Evolutionary conservation across 371 early-diverging fungal species (phyloP), one percentile per base, ranked within the genome.

Genomic region (Rhizopus stolonifer): DNA sequence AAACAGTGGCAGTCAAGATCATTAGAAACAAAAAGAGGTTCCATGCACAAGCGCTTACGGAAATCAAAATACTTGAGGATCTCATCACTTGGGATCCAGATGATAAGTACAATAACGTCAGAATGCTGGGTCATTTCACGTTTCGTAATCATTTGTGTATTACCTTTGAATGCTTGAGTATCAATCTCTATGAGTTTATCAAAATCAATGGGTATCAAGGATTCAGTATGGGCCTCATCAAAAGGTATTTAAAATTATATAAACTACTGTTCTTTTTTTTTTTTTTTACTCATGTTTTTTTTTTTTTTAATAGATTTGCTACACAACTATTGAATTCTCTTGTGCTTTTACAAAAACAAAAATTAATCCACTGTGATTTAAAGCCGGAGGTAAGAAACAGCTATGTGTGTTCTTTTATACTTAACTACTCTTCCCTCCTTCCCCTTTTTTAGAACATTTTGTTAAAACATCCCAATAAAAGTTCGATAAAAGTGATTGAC

Each of bases 71-170:
- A 21, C 68, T 93, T 25, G 84, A 87, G 34, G 68, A 78, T 32
- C 57, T 92, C 33, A 68, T 74, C 29, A 50, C 67, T 54, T 76
- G 76, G 76, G 93, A 92, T 54, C 74, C 83, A 0, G 76, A 84
- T 22, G 83, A 85, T 52, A 64, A 67, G 25, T 74, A 83, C 58
- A 75, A 86, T 50, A 77, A 86, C 24, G 74, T 94, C n/a, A 83
- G 90, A 44, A 87, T 94, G 80, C 73, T 81, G 3, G 91, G 90
- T 31, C 80, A 83, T 56, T 96, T 95, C 66, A 70, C 81, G 44
- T 95, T 91, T 72, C 82, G 92, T 43, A 82, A 81, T 40, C 96
- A 96, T 66, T 58, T 95, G 40, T 94, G 95, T 64, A 92, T 96
- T 49, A 89, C 90, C 5, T 86, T 88, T 67, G 96, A 96, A 74